Base-by-base conservation (phyloP, 768 basidiomycete species). In the Hygrophorus pudorinus region DNA sequence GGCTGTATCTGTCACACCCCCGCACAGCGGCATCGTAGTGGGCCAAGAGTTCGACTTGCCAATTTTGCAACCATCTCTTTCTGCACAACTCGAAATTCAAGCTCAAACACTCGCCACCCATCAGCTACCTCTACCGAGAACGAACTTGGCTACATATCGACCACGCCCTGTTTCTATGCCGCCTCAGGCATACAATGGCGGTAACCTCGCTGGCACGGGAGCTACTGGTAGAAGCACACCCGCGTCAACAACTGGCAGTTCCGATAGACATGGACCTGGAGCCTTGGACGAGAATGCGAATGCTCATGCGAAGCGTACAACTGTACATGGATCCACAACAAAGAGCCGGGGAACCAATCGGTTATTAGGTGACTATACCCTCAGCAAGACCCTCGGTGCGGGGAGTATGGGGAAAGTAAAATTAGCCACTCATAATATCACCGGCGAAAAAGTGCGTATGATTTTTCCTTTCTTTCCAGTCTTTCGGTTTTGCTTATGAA, bases 401-500 rank as follows among this genome's bases (percentile, higher is more conserved):
- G 94, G 94, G 30, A 91, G 87, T 60, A 99, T 99, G 94, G 94
- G 94, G 52, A 97, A 97, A 63, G 94, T 99, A 57, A 99, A 97
- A 70, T 77, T 98, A 9, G 94, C 90, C 2, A 83, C 83, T 14
- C 89, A 93, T 62, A 85, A 84, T 48, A 57, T 80, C 51, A 86
- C 89, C 1, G 87, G 85, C 20, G 93, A 97, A 65, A 94, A 93
- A 80, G 94, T 93, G 54, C 52, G 79, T 68, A 17, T 31, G 11
- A 21, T 31, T 37, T 36, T 46, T 43, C 37, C 42, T 41, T 9
- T 31, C 24, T 35, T 38, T 4, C 38, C 37, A 21, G 30, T 10
- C 40, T 42, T 40, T 41, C n/a, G n/a, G n/a, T 37, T 41, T 35
- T 30, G 38, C 16, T 12, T 16, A 17, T 35, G 27, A 8, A 29